Evolutionary conservation across 345 rosid species (phyloP), one percentile per base, ranked within the genome.

Genomic region (Boechera divaricarpa): DNA sequence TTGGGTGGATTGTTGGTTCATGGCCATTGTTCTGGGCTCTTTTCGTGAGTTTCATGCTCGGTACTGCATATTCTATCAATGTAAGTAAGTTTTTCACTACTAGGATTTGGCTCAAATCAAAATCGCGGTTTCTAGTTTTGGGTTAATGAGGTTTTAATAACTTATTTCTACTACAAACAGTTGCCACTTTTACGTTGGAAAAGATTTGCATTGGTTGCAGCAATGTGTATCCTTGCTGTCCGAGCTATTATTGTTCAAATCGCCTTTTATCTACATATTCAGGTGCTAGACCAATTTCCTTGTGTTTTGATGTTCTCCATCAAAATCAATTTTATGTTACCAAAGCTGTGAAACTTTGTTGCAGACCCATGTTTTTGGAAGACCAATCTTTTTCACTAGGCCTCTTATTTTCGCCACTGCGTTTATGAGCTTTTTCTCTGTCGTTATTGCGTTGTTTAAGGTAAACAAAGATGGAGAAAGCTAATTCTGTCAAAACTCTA

Each of bases 11-110:
- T 68, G 93, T 85, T 73, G 89, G 94, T 69, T 94, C 98, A 0
- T 90, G 94, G 97, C 97, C 98, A n/a, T 81, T 94, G 75, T 87
- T 94, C 60, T 92, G 95, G 97, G 98, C 97, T 59, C 95, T 94
- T 63, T 94, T 83, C 36, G 73, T 92, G 86, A 94, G 98, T 75
- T 94, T 92, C 78, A 70, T 88, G 15, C 98, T 92, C 12, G 97
- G 98, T 75, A 92, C 98, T 35, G 97, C 98, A 53, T 94, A 94
- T 76, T 94, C 98, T 73, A 82, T 94, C 78, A 81, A 94, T 84
- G 98, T 94, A 79, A 89, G 97, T 85, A 54, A 45, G 45, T 15
- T 45, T 0, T 5, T 18, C 18, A 36, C 28, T 33, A 28, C 39
- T 6, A 35, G 7, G n/a, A 52, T 29, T 72, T 66, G 32, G 16